These are phyloP conservation scores for Populus alba DNA, from an alignment of 345 rosid genomes.

Conservation along the genomic window DNA sequence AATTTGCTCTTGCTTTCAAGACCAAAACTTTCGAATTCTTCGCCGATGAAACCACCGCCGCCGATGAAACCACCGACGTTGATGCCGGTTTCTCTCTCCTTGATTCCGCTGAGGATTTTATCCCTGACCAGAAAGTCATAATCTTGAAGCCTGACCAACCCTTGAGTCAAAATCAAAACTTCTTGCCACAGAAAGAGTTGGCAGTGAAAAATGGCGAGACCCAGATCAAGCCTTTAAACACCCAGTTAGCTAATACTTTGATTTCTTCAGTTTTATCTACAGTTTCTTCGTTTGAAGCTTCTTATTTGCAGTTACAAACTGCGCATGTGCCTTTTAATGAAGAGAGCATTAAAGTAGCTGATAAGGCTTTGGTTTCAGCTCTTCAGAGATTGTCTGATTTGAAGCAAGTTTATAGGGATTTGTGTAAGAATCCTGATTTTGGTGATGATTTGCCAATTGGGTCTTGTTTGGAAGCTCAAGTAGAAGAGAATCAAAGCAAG, in stretches of 20 bases:
- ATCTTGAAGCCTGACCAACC: constrained; percentile 78
- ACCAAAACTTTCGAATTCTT: constrained; percentile 89
- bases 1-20: constrained; percentile 89
- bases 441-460: constrained; percentile 47
- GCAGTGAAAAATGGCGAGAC: not conserved
- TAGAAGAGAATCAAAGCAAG: constrained; percentile 94
- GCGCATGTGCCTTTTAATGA: constrained; percentile 78
- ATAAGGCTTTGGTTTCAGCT: constrained; percentile 66
- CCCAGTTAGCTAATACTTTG: constrained; percentile 47
- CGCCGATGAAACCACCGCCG: constrained; percentile 49
- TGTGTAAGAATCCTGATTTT: constrained; percentile 45
- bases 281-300: constrained; percentile 75
- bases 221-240: constrained; percentile 37
- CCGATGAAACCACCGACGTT: constrained; percentile 19
- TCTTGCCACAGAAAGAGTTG: not conserved
- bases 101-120: constrained; percentile 84
- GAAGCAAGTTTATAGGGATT: constrained; percentile 52
- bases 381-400: constrained; percentile 69
- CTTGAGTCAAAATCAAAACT: not conserved
- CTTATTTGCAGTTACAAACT: constrained; percentile 78
- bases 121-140: constrained; percentile 88
- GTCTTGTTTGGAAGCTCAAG: constrained; percentile 83
- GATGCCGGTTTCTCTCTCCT: constrained; percentile 59
- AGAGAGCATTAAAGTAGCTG: constrained; percentile 61
- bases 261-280: constrained; percentile 75